These are phyloP conservation scores for Fraxinus sp. DNA, from an alignment of 305 asterid genomes.

Conservation along the genomic window DNA sequence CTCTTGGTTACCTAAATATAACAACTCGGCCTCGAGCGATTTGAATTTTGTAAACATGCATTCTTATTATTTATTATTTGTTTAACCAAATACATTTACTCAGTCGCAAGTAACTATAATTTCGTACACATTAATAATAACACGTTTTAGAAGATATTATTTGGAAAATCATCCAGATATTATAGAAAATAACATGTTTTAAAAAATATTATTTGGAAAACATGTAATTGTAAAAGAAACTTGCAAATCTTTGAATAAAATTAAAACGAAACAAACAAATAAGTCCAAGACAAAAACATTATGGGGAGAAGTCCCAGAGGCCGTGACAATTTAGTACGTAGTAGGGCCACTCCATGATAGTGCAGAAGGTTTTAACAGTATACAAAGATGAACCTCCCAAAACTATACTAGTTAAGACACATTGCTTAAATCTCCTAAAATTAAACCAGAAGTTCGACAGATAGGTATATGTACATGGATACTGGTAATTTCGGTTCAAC, in stretches of 20 bases:
- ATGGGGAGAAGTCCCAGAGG: neutral
- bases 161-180: neutral
- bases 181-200: neutral
- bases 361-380: neutral
- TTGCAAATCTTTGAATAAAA: neutral
- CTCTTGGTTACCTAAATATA: neutral
- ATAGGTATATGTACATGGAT: neutral
- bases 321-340: neutral
- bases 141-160: neutral
- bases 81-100: neutral
- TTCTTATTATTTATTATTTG: neutral
- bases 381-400: neutral
- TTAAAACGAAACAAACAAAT: neutral
- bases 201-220: neutral
- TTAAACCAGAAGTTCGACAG: neutral
- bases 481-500: neutral
- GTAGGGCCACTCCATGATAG: neutral
- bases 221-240: neutral
- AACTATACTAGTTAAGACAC: neutral
- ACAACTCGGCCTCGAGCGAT: neutral
- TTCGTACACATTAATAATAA: neutral
- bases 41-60: neutral
- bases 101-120: neutral
- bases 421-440: neutral
- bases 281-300: neutral